A percentile compares a stretch with the other conserved stretches of the same genome.
Conservation (phyloP, 192 early-diverging fungal genomes). For the Helicostylum pulchrum region DNA sequence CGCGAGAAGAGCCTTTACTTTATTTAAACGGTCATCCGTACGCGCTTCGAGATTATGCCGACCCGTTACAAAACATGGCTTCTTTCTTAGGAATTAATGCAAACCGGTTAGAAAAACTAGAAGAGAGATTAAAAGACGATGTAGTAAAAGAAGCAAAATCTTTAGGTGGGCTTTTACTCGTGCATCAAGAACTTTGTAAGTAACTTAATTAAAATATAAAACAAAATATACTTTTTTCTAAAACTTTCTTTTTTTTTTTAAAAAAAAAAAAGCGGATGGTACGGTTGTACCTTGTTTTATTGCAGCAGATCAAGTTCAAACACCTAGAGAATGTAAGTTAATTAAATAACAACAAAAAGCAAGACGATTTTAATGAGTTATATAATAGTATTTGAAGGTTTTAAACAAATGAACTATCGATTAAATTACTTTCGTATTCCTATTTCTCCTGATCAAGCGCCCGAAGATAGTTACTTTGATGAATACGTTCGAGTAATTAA, state of each 20-base stretch:
- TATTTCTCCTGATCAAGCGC: slow-evolving; percentile 55
- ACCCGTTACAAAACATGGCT: slow-evolving; percentile 52
- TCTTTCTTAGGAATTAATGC: slow-evolving; percentile 54
- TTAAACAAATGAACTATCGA: slow-evolving; percentile 43
- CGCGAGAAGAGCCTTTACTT: slow-evolving; percentile 42
- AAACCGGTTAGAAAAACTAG: slow-evolving; percentile 53
- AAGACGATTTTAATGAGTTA: background rate
- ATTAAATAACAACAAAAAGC: background rate
- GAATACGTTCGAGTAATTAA: slow-evolving; percentile 55
- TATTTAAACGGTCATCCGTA: slow-evolving; percentile 62
- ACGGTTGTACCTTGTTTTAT: slow-evolving; percentile 57
- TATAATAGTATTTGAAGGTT: slow-evolving; percentile 44
- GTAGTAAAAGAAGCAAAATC: slow-evolving; percentile 44
- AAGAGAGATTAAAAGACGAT: slow-evolving; percentile 58
- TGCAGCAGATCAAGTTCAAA: slow-evolving; percentile 51
- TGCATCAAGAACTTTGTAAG: slow-evolving; percentile 56
- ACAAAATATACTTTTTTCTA: background rate
- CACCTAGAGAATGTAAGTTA: slow-evolving; percentile 45
- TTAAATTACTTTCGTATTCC: slow-evolving; percentile 59
- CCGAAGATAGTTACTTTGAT: slow-evolving; percentile 59
- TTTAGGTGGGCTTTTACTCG: slow-evolving; percentile 52
- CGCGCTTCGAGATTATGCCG: slow-evolving; percentile 53
- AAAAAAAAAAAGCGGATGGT: slow-evolving; percentile 33
- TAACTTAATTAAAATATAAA: background rate
- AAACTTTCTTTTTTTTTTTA: background rate